phyloP scores from a whole-genome alignment of 352 stramenopile genomes.

The Pythium folliculosum region DNA sequence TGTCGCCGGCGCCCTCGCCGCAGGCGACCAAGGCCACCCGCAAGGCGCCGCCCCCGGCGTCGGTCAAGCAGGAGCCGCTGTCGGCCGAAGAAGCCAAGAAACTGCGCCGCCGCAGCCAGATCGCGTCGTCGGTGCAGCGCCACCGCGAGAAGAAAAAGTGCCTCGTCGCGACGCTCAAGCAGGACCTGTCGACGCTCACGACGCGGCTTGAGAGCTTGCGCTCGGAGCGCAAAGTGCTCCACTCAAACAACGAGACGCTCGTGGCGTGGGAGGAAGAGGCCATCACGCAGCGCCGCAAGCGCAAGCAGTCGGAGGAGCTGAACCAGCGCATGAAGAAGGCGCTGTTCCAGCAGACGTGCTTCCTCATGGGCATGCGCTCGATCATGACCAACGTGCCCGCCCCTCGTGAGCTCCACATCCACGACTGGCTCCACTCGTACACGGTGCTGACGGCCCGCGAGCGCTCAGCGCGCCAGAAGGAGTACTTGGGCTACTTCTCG shows the following conservation, averaged over 20 bases:
- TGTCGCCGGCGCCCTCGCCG: background rate
- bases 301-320: conserved; percentile 51
- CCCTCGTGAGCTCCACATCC: conserved; percentile 59
- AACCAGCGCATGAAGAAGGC: conserved; percentile 64
- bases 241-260: conserved; percentile 47
- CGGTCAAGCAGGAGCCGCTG: conserved; percentile 32
- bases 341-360: conserved; percentile 69
- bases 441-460: conserved; percentile 45
- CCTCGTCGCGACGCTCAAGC: conserved; percentile 47
- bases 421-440: conserved; percentile 80
- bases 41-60: conserved; percentile 19
- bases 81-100: conserved; percentile 66
- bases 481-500: conserved; percentile 53
- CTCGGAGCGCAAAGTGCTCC: conserved; percentile 41
- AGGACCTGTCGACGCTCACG: conserved; percentile 45
- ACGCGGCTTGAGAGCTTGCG: conserved; percentile 42
- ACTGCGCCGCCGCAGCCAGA: conserved; percentile 52
- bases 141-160: conserved; percentile 72
- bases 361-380: conserved; percentile 50
- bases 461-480: conserved; percentile 32
- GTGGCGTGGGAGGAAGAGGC: conserved; percentile 60
- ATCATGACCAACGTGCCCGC: conserved; percentile 42
- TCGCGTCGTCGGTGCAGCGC: conserved; percentile 64
- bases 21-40: conserved; percentile 4
- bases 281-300: conserved; percentile 63